Evolutionary conservation across 2,329 filamentous ascomycete genomes (phyloP), one percentile per base, ranked within the genome.

Genomic region (Ophiostoma sp.): DNA sequence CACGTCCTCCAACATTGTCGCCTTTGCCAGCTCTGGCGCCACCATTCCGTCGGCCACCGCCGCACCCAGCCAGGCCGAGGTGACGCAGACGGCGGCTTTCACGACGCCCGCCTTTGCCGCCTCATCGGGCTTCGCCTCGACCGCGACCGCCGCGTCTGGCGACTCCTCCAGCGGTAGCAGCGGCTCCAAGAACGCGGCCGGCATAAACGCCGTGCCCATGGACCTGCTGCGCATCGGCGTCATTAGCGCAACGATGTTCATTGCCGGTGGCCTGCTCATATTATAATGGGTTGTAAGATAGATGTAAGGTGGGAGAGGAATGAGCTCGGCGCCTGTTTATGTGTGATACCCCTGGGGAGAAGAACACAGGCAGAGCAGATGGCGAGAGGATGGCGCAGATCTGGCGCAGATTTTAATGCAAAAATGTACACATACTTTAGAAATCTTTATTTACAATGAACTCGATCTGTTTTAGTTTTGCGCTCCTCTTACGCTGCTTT

Each of bases 21-120:
- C 86, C 1, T 89, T 89, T 76, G 75, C 83, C 22, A 87, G 84
- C 78, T 80, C 82, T 11, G 83, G 85, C 31, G 87, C 86, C 0
- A 75, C 78, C 2, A 88, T 89, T 42, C 87, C 87, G 1, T 86
- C 83, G 12, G 84, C 86, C 2, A 88, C 85, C 4, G 75, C 78
- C 0, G 85, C 82, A 22, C 80, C 83, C 0, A 82, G 81, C 74
- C 83, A 86, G 75, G 78, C 78, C 75, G 78, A 82, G 73, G 80
- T 79, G 25, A 76, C 79, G 2, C 61, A 75, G 19, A 75, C 75
- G 9, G 77, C 79, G 7, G 39, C 77, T 0, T 75, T 77, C 22
- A 79, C 79, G 11, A 74, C 77, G 31, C 82, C 83, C 2, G 78
- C 77, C 0, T 84, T 79, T 74, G 78, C 76, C 25, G 84, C 84